Conservation (phyloP, 805 yeast species). For the Zygosaccharomyces kombuchaensis region DNA sequence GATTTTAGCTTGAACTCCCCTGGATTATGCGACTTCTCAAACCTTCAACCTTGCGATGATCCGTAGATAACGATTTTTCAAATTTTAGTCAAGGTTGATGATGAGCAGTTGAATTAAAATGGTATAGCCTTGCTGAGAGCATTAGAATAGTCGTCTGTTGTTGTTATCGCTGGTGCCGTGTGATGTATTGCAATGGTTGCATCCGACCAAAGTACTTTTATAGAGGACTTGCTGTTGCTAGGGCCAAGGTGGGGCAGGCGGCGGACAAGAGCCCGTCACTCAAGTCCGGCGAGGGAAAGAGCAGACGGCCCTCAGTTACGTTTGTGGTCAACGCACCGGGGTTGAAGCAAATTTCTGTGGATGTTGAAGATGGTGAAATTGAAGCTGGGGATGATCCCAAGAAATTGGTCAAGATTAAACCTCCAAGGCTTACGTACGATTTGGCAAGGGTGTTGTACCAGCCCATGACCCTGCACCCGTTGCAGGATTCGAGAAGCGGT, state of each 20-base stretch:
- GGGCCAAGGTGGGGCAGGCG: not conserved
- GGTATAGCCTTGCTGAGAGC: not conserved
- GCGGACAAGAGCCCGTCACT: not conserved
- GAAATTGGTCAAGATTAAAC: constrained; percentile 9
- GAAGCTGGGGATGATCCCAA: constrained; percentile 7
- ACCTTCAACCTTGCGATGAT: not conserved
- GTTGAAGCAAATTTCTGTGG: constrained; percentile 14
- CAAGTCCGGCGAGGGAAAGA: not conserved
- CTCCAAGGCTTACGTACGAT: constrained; percentile 59
- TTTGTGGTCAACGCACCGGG: constrained; percentile 3
- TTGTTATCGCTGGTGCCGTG: not conserved
- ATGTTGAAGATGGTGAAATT: constrained; percentile 6
- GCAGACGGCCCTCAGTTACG: not conserved
- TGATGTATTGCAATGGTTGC: not conserved
- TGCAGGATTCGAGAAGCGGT: constrained; percentile 73
- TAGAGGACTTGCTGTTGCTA: constrained; percentile 2
- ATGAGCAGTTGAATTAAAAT: not conserved
- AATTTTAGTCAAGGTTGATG: not conserved
- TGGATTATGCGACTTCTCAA: not conserved
- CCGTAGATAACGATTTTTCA: constrained; percentile 1
- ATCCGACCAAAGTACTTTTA: not conserved
- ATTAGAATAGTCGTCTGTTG: not conserved
- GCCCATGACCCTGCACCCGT: constrained; percentile 68
- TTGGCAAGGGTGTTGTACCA: constrained; percentile 70
- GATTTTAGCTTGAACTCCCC: not conserved